Evolutionary conservation across 2,329 filamentous ascomycete genomes (phyloP).

Genomic region (Amauroascus niger): DNA sequence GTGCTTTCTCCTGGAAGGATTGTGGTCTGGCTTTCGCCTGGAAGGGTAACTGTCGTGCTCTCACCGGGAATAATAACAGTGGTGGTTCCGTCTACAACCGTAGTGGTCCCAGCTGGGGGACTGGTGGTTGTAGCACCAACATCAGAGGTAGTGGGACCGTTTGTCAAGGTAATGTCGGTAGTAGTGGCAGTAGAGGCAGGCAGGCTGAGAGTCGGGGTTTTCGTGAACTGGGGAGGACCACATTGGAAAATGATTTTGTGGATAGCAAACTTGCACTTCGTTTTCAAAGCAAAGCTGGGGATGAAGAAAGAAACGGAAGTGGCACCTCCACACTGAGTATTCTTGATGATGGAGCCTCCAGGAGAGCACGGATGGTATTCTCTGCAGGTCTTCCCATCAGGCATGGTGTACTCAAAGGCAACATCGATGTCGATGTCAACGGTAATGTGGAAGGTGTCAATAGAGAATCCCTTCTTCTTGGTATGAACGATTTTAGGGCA

Average conservation of each 20-base stretch:
- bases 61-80: background rate
- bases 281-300: slow-evolving; percentile 45
- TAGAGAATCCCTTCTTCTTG: slow-evolving; percentile 56
- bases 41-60: background rate
- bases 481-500: slow-evolving; percentile 53
- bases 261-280: slow-evolving; percentile 62
- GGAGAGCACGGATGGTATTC: slow-evolving; percentile 60
- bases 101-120: background rate
- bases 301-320: slow-evolving; percentile 63
- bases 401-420: slow-evolving; percentile 80
- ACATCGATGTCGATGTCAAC: slow-evolving; percentile 67
- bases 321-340: slow-evolving; percentile 87
- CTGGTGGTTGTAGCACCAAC: background rate
- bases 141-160: too few relatives aligned
- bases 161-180: too few relatives aligned
- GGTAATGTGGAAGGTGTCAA: slow-evolving; percentile 62
- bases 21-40: background rate
- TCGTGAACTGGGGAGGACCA: slow-evolving; percentile 24
- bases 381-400: slow-evolving; percentile 71
- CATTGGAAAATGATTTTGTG: slow-evolving; percentile 71
- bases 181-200: slow-evolving; percentile 62
- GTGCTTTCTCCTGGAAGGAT: background rate
- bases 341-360: slow-evolving; percentile 60
- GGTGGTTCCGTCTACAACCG: background rate
- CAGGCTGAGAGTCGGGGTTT: slow-evolving; percentile 67